Base-by-base conservation (phyloP, 2,329 filamentous ascomycete genomes). In the Aspergillus japonicus region DNA sequence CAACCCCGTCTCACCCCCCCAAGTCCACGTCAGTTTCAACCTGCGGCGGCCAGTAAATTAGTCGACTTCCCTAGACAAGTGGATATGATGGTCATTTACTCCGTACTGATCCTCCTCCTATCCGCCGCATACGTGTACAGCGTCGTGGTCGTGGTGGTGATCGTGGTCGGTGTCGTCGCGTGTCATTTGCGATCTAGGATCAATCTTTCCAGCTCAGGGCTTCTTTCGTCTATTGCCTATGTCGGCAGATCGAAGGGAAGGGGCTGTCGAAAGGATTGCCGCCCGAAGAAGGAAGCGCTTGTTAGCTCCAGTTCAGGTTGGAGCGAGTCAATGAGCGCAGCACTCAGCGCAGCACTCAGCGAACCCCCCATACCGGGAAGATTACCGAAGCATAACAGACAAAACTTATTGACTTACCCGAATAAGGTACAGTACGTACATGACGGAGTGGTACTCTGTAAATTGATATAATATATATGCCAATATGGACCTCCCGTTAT, bases 11-110 rank as follows among this genome's bases (percentile, higher is more conserved):
- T 54, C 55, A 61, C 54, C 33, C 33, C 33, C 33, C 26, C 26
- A 54, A 62, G 61, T 58, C 56, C 57, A 61, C 59, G 59, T 59
- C 61, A 59, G 59, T 61, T 63, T 63, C 61, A 63, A 57, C 42
- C 49, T 57, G 52, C 51, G 58, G 56, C 54, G 56, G 50, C 57
- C 39, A 42, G 58, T 59, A 8, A 26, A 26, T 8, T 26, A 26
- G 26, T 26, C 26, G 7, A 31, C 26, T 54, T 47, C 29, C 31
- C 33, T 16, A 23, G 23, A 23, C 6, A n/a, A 26, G 51, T 47
- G 21, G 42, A 47, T 48, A 56, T 61, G 50, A 39, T 47, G 26
- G 54, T 50, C 50, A 58, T 24, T 58, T 42, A 42, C n/a, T n/a
- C n/a, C n/a, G n/a, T n/a, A n/a, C 4, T 42, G 39, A 42, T 42